Conservation (phyloP, 306 rosid genomes). For the Luffa acutangula region DNA sequence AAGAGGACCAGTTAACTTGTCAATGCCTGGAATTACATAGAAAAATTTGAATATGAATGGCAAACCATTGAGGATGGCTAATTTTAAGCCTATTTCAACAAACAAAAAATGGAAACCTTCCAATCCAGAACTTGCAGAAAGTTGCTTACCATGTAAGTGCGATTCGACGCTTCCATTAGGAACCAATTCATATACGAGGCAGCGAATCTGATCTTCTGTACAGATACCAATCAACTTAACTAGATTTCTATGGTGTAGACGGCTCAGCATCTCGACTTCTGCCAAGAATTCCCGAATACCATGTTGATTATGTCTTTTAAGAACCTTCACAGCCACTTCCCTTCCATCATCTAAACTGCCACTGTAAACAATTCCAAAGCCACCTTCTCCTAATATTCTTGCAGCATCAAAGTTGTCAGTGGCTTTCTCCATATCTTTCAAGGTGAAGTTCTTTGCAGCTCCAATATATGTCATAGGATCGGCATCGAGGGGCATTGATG, state of each 20-base stretch:
- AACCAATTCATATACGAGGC: conserved; percentile 87
- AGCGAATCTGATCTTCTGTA: conserved; percentile 66
- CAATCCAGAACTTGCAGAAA: background rate
- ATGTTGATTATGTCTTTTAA: conserved; percentile 73
- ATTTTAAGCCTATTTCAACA: background rate
- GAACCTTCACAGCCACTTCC: conserved; percentile 85
- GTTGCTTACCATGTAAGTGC: conserved; percentile 69
- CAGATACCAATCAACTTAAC: conserved; percentile 82
- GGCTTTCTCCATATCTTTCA: conserved; percentile 68
- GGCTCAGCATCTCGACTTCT: conserved; percentile 97
- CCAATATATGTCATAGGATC: conserved; percentile 53
- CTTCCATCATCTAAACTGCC: conserved; percentile 75
- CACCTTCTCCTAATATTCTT: conserved; percentile 97
- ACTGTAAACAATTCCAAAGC: conserved; percentile 82
- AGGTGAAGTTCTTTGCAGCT: conserved; percentile 60
- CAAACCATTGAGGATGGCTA: background rate
- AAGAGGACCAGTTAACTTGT: conserved; percentile 71
- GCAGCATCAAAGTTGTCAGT: conserved; percentile 66
- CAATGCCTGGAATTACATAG: conserved; percentile 44
- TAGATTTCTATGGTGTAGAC: conserved; percentile 87
- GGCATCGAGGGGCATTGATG: conserved; percentile 38
- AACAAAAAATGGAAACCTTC: background rate
- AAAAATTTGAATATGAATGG: background rate
- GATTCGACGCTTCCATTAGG: conserved; percentile 97
- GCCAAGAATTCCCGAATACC: conserved; percentile 94